Evolutionary conservation across 495 filamentous ascomycete species (phyloP).

Genomic region (Bombardia bombarda): DNA sequence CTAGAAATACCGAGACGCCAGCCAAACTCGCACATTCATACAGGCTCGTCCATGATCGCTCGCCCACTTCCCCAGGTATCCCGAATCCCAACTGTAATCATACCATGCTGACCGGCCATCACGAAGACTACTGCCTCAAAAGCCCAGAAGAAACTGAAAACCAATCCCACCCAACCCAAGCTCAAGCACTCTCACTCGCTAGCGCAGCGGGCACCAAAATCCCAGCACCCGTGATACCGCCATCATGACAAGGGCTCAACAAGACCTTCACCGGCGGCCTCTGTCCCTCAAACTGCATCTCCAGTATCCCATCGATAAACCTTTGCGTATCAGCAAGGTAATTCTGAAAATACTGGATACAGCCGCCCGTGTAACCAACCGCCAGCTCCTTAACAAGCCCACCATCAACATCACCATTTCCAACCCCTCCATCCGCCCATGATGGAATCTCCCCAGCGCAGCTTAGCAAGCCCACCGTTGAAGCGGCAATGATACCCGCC

Average conservation of each 20-base stretch:
- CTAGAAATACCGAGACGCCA: no score
- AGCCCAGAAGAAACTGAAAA: not conserved
- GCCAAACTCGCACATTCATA: no score
- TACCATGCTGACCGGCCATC: no score
- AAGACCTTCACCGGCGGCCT: conserved; percentile 49
- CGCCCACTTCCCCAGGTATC: no score
- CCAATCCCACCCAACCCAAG: not conserved
- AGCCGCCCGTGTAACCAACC: conserved; percentile 72
- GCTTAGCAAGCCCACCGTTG: conserved; percentile 58
- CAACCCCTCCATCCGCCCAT: not conserved
- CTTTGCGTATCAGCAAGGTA: conserved; percentile 62
- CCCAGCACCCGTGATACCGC: conserved; percentile 68
- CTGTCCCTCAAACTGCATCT: conserved; percentile 42
- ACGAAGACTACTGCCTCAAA: not conserved
- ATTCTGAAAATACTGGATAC: conserved; percentile 67
- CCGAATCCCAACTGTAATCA: no score
- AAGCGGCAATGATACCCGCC: conserved; percentile 63
- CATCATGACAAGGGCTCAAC: conserved; percentile 62
- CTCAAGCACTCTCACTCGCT: conserved; percentile 10
- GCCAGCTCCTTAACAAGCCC: conserved; percentile 48
- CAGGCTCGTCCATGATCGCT: no score
- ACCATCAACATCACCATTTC: not conserved
- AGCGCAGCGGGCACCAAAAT: conserved; percentile 55
- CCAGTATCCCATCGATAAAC: conserved; percentile 57
- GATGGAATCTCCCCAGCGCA: conserved; percentile 55